These are phyloP conservation scores for Ganoderma meredithae DNA, from an alignment of 1,284 basidiomycete genomes.

Conservation along the genomic window DNA sequence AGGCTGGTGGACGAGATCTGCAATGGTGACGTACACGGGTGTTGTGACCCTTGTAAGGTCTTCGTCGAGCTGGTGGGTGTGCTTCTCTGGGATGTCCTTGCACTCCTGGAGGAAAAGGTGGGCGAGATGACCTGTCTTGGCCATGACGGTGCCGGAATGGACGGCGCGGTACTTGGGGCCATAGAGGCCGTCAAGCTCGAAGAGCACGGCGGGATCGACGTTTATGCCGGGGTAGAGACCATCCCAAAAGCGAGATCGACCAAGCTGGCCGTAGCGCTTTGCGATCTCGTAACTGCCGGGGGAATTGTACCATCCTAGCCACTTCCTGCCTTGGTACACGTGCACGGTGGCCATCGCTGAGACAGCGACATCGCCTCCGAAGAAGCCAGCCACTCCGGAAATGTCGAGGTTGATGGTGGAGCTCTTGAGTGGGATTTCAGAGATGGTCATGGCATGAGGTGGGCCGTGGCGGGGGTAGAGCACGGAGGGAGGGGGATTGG, in stretches of 20 bases:
- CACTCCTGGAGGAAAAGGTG: constrained; percentile 30
- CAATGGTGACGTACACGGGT: constrained; percentile 28
- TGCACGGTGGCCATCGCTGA: constrained; percentile 34
- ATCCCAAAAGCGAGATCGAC: constrained; percentile 33
- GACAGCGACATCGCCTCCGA: constrained; percentile 33
- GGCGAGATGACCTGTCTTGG: constrained; percentile 31
- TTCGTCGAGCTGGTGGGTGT: constrained; percentile 1
- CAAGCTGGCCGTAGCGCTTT: constrained; percentile 32
- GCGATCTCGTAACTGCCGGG: constrained; percentile 36
- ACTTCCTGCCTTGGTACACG: constrained; percentile 32
- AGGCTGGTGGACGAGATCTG: constrained; percentile 20
- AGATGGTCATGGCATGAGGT: constrained; percentile 15
- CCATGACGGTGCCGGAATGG: constrained; percentile 31
- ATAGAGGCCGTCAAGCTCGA: constrained; percentile 30
- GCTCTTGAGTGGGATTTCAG: constrained; percentile 24
- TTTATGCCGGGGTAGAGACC: constrained; percentile 33
- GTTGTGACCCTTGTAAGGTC: constrained; percentile 15
- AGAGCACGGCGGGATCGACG: constrained; percentile 33
- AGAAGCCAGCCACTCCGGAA: constrained; percentile 33
- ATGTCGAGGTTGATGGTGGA: constrained; percentile 31
- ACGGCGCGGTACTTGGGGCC: constrained; percentile 32
- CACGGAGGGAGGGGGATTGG: not conserved
- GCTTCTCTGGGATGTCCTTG: constrained; percentile 16
- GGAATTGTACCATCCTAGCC: constrained; percentile 34
- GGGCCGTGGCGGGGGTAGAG: not conserved